Evolutionary conservation across 805 yeast genomes (phyloP).

Genomic region (Pachysolen tannophilus): DNA sequence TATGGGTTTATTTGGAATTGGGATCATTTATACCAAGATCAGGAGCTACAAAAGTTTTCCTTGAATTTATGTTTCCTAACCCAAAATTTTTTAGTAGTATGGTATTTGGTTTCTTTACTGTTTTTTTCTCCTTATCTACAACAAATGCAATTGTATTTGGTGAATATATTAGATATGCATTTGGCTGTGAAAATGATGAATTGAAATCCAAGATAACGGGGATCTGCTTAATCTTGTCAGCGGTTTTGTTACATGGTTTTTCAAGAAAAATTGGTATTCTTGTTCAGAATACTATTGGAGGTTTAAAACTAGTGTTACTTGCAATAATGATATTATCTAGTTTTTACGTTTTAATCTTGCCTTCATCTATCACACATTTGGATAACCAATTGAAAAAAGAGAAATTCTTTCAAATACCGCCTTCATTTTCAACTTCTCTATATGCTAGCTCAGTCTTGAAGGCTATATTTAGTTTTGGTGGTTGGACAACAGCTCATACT

Average conservation of each 20-base stretch:
- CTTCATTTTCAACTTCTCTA: conserved; percentile 23
- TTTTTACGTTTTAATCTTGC: conserved; percentile 29
- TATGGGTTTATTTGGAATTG: conserved; percentile 51
- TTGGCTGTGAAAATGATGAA: conserved; percentile 25
- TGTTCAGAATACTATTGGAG: conserved; percentile 37
- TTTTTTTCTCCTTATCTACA: conserved; percentile 32
- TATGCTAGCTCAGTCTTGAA: conserved; percentile 38
- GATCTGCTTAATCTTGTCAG: conserved; percentile 9
- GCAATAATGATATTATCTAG: conserved; percentile 30
- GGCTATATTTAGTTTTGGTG: conserved; percentile 37
- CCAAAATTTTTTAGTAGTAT: conserved; percentile 40
- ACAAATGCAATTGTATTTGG: conserved; percentile 42
- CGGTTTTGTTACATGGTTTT: conserved; percentile 27
- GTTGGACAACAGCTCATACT: conserved; percentile 43
- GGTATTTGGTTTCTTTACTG: conserved; percentile 32
- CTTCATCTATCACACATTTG: conserved; percentile 17
- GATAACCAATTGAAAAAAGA: conserved; percentile 13
- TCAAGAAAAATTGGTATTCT: conserved; percentile 33
- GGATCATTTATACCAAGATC: conserved; percentile 62
- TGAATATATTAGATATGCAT: conserved; percentile 33
- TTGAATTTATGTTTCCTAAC: conserved; percentile 50
- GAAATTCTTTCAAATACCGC: conserved; percentile 11
- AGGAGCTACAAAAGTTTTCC: conserved; percentile 62
- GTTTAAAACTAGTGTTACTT: conserved; percentile 32
- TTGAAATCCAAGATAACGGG: conserved; percentile 17